These are phyloP conservation scores for Cladosporium sphaerospermum DNA, from an alignment of 2,329 filamentous ascomycete genomes.

Conservation along the genomic window DNA sequence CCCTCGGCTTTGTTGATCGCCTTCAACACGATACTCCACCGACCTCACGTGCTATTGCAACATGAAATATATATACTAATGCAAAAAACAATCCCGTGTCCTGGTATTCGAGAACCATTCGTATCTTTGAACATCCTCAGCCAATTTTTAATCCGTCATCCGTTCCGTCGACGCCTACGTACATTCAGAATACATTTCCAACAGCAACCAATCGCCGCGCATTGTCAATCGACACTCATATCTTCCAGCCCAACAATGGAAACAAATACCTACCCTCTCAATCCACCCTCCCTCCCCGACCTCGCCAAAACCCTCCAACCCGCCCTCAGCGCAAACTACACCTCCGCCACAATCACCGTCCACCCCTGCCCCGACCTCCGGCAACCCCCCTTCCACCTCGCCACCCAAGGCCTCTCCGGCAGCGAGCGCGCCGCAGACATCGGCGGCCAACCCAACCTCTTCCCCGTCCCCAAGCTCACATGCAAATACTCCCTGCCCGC, in stretches of 20 bases:
- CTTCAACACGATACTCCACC: neutral
- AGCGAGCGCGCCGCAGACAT: slow-evolving; percentile 26
- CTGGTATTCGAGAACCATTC: too few relatives aligned
- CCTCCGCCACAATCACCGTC: slow-evolving; percentile 17
- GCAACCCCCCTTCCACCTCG: slow-evolving; percentile 22
- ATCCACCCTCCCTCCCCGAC: slow-evolving; percentile 22
- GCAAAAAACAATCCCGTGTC: too few relatives aligned
- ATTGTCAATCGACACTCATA: neutral
- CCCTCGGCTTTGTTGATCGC: slow-evolving; percentile 1
- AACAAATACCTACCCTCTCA: slow-evolving; percentile 11
- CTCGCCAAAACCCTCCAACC: slow-evolving; percentile 18
- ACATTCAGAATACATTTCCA: neutral
- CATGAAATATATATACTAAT: too few relatives aligned
- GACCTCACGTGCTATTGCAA: too few relatives aligned
- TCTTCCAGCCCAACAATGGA: neutral
- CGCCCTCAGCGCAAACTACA: slow-evolving; percentile 23
- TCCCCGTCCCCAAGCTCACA: slow-evolving; percentile 23
- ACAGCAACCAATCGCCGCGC: neutral
- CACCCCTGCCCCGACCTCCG: slow-evolving; percentile 24
- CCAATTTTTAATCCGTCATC: neutral
- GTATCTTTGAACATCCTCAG: too few relatives aligned
- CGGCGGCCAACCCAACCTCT: slow-evolving; percentile 27
- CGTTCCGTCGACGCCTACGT: slow-evolving; percentile 12
- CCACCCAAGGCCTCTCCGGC: slow-evolving; percentile 23
- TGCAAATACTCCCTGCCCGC: slow-evolving; percentile 25